phyloP scores from a whole-genome alignment of 495 filamentous ascomycete species.

The Tuber microsphaerosporum region DNA sequence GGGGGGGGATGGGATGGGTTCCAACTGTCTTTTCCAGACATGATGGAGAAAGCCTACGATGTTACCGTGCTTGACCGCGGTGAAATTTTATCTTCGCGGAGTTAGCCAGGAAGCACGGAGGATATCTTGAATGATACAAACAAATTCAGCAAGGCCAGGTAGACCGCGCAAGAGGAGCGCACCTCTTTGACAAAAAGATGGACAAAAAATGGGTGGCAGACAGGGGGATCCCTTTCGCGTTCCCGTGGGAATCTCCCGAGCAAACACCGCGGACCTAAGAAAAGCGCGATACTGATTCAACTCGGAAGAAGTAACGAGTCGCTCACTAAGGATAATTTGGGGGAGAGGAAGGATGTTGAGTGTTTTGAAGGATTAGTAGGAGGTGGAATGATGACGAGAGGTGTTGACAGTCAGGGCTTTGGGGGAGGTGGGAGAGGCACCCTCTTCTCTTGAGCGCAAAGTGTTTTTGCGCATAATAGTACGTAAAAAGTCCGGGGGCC shows the following conservation, averaged over 20 bases:
- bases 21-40: conserved; percentile 42
- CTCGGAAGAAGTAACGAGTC: not conserved
- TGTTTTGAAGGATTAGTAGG: not conserved
- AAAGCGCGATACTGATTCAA: not conserved
- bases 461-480: not conserved
- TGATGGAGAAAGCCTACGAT: conserved; percentile 19
- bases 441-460: not conserved
- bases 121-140: not conserved
- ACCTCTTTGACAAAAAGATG: not conserved
- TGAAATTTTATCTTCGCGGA: not conserved
- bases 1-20: conserved; percentile 33
- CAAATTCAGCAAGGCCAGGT: not conserved
- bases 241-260: conserved; percentile 5
- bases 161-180: not conserved
- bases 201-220: not conserved
- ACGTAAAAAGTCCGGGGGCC: not conserved
- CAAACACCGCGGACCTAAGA: not conserved
- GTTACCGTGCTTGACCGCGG: conserved; percentile 14
- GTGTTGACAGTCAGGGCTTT: not conserved
- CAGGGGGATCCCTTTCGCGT: conserved; percentile 34
- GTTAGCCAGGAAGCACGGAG: not conserved
- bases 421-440: not conserved
- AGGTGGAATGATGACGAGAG: conserved; percentile 4
- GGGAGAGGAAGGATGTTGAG: not conserved
- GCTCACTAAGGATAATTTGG: not conserved